phyloP scores from a whole-genome alignment of 2,329 filamentous ascomycete species.

The Massarina eburnea region DNA sequence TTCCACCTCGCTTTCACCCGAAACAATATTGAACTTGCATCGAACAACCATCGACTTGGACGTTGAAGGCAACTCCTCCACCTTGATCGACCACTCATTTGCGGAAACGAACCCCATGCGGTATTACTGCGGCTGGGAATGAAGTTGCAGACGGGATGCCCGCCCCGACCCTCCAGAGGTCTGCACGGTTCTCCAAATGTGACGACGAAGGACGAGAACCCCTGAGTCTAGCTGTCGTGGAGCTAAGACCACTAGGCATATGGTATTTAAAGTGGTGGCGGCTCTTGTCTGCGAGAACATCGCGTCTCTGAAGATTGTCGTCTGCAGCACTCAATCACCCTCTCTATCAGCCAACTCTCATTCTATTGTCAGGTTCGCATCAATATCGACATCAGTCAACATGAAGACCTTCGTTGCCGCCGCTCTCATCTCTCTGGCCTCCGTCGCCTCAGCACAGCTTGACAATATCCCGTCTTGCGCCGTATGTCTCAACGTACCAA shows the following conservation, averaged over 20 bases:
- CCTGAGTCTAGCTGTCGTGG: slow-evolving; percentile 4
- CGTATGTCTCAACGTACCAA: slow-evolving; percentile 35
- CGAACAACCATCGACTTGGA: slow-evolving; percentile 9
- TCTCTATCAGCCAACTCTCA: slow-evolving; percentile 1
- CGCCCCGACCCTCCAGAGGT: slow-evolving; percentile 11
- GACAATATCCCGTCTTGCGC: slow-evolving; percentile 50
- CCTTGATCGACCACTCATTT: slow-evolving; percentile 23
- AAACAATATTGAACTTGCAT: slow-evolving; percentile 19
- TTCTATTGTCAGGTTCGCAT: slow-evolving; percentile 3
- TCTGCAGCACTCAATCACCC: slow-evolving; percentile 12
- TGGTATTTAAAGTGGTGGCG: slow-evolving; percentile 10
- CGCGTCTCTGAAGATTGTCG: slow-evolving; percentile 12
- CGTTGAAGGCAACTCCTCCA: slow-evolving; percentile 24
- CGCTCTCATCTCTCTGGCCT: slow-evolving; percentile 46
- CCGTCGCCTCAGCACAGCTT: slow-evolving; percentile 50
- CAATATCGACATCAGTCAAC: slow-evolving; percentile 21
- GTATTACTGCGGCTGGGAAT: slow-evolving; percentile 6
- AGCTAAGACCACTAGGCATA: neutral
- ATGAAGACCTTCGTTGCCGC: slow-evolving; percentile 44
- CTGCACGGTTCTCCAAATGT: slow-evolving; percentile 19
- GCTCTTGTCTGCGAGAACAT: neutral
- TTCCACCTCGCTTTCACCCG: slow-evolving; percentile 13
- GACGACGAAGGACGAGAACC: slow-evolving; percentile 17
- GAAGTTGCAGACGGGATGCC: slow-evolving; percentile 6
- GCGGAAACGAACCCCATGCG: slow-evolving; percentile 2